These are phyloP conservation scores for Eucalyptus albens DNA, from an alignment of 345 rosid species.

Conservation along the genomic window DNA sequence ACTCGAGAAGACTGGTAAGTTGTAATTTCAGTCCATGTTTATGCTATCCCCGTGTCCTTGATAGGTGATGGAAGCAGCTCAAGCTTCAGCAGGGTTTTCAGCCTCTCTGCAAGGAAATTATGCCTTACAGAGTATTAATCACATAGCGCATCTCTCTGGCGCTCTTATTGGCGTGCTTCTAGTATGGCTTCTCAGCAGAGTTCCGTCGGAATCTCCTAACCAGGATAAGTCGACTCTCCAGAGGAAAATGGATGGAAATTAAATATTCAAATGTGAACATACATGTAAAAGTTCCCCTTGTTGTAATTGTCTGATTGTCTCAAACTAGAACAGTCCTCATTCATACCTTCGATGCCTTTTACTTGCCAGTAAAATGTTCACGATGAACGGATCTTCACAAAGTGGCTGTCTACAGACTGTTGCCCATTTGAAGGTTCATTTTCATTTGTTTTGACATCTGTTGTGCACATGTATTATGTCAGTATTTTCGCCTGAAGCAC, in stretches of 20 bases:
- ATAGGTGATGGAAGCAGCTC: slow-evolving; percentile 93
- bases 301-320: neutral
- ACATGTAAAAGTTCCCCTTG: neutral
- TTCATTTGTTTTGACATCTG: neutral
- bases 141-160: slow-evolving; percentile 89
- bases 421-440: neutral
- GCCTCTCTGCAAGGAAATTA: slow-evolving; percentile 38
- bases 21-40: neutral
- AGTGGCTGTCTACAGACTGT: neutral
- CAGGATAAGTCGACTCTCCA: slow-evolving; percentile 2
- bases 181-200: slow-evolving; percentile 72
- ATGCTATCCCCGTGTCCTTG: neutral
- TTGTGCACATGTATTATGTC: neutral
- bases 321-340: neutral
- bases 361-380: neutral
- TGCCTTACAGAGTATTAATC: slow-evolving; percentile 67
- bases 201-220: slow-evolving; percentile 42
- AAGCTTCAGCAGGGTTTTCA: slow-evolving; percentile 68
- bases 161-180: slow-evolving; percentile 75
- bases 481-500: neutral
- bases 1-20: neutral
- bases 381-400: neutral
- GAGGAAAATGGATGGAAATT: neutral
- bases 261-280: neutral
- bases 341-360: neutral